A percentile compares a stretch with the other conserved stretches of the same genome.
Conservation (phyloP, 2,329 filamentous ascomycete species). For the Dothidotthia symphoricarpi region DNA sequence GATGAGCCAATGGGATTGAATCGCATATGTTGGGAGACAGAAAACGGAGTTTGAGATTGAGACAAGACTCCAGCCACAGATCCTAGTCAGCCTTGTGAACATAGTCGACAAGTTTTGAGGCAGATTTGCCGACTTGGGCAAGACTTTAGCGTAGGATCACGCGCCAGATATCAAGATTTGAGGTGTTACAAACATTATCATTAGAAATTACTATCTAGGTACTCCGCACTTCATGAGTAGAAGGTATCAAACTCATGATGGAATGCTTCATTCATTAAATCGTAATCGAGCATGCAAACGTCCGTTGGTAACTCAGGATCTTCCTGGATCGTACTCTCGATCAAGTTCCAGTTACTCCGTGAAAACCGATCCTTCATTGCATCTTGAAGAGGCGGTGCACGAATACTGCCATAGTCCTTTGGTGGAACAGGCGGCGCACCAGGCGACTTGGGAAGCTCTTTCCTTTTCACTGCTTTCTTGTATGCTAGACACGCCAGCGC, state of each 20-base stretch:
- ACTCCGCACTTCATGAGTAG: background rate
- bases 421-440: constrained; percentile 13
- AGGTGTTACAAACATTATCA: no score
- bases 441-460: constrained; percentile 8
- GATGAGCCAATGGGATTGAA: no score
- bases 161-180: no score
- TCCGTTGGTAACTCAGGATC: constrained; percentile 6
- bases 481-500: constrained; percentile 25
- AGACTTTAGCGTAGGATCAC: no score
- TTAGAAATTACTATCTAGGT: no score
- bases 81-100: no score
- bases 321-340: constrained; percentile 11
- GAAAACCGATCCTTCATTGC: background rate
- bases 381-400: constrained; percentile 1
- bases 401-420: constrained; percentile 12
- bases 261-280: constrained; percentile 1
- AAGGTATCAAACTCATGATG: background rate
- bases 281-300: constrained; percentile 3
- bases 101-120: no score
- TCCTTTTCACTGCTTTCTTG: constrained; percentile 9
- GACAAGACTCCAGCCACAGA: no score
- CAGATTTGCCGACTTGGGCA: no score
- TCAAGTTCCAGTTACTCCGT: constrained; percentile 1
- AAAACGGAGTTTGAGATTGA: no score
- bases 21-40: no score